These are phyloP conservation scores for Trichocladium uniseriatum DNA, from an alignment of 495 filamentous ascomycete species.

Conservation along the genomic window DNA sequence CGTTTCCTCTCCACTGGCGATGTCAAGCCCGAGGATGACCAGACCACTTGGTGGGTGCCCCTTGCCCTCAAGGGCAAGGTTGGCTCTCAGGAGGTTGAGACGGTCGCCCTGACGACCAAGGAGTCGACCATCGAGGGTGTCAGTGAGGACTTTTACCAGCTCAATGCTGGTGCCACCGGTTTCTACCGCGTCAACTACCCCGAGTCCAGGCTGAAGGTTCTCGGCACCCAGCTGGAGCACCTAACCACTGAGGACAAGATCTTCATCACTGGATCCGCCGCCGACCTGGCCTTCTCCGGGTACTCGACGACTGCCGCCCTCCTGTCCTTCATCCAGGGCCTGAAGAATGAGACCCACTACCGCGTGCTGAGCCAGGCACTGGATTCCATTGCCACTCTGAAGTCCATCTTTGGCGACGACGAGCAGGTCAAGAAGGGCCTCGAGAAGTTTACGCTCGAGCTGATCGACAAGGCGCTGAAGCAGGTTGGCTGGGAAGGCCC, in stretches of 20 bases:
- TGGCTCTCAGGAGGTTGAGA: constrained; percentile 38
- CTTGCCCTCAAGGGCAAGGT: constrained; percentile 61
- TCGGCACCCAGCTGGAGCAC: constrained; percentile 62
- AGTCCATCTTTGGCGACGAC: constrained; percentile 44
- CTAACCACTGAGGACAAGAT: constrained; percentile 84
- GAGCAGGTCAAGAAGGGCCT: constrained; percentile 51
- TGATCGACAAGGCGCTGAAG: constrained; percentile 62
- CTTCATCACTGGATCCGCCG: constrained; percentile 82
- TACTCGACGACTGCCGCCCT: constrained; percentile 70
- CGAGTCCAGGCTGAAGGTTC: constrained; percentile 61
- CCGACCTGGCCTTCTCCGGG: constrained; percentile 80
- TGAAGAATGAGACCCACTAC: constrained; percentile 71
- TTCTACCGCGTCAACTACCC: constrained; percentile 95
- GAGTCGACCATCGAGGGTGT: constrained; percentile 62
- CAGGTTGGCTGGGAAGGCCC: constrained; percentile 78
- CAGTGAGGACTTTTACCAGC: constrained; percentile 78
- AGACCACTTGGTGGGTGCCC: constrained; percentile 94
- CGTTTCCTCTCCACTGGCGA: constrained; percentile 89
- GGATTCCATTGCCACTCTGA: constrained; percentile 49
- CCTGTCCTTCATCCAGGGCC: constrained; percentile 68
- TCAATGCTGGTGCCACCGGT: constrained; percentile 78
- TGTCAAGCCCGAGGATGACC: constrained; percentile 70
- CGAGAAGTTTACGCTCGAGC: constrained; percentile 60
- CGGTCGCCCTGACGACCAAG: constrained; percentile 62
- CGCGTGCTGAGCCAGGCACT: constrained; percentile 84